Conservation (phyloP, 2,329 filamentous ascomycete genomes). For the Pyrenophora tritici-repentis region DNA sequence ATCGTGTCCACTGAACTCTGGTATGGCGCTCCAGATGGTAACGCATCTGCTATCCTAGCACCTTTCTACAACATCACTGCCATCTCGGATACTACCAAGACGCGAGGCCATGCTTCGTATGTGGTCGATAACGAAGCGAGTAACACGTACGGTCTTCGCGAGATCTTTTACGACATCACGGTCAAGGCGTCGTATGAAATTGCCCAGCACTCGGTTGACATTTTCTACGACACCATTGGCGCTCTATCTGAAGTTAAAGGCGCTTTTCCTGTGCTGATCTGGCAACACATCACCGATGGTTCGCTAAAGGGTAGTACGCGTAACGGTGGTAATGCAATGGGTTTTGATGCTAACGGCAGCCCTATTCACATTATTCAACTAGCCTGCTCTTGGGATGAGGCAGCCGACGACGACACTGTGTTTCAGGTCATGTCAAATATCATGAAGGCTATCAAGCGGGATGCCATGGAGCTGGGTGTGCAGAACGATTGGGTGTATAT, state of each 20-base stretch:
- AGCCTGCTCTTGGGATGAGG: slow-evolving; percentile 21
- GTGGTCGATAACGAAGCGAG: no score
- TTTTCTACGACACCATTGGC: slow-evolving; percentile 13
- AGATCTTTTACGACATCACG: slow-evolving; percentile 19
- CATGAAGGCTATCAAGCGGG: slow-evolving; percentile 15
- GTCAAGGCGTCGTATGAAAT: slow-evolving; percentile 16
- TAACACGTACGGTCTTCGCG: slow-evolving; percentile 7
- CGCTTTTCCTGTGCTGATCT: slow-evolving; percentile 15
- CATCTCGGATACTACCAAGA: no score
- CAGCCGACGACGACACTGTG: slow-evolving; percentile 22
- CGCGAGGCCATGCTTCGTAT: no score
- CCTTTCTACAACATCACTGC: no score
- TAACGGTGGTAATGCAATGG: slow-evolving; percentile 26
- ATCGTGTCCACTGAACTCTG: no score
- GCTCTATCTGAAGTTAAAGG: slow-evolving; percentile 7
- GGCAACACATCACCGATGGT: slow-evolving; percentile 22
- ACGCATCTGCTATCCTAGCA: no score
- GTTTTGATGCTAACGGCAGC: slow-evolving; percentile 19
- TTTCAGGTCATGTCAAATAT: slow-evolving; percentile 14
- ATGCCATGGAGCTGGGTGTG: slow-evolving; percentile 11
- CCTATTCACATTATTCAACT: slow-evolving; percentile 27
- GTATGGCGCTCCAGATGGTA: no score
- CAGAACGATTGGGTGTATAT: slow-evolving; percentile 46
- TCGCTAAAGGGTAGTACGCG: slow-evolving; percentile 27
- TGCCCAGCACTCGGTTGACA: slow-evolving; percentile 14